Evolutionary conservation across 192 early-diverging fungal species (phyloP), one percentile per base, ranked within the genome.

Genomic region (Umbelopsis vinacea): DNA sequence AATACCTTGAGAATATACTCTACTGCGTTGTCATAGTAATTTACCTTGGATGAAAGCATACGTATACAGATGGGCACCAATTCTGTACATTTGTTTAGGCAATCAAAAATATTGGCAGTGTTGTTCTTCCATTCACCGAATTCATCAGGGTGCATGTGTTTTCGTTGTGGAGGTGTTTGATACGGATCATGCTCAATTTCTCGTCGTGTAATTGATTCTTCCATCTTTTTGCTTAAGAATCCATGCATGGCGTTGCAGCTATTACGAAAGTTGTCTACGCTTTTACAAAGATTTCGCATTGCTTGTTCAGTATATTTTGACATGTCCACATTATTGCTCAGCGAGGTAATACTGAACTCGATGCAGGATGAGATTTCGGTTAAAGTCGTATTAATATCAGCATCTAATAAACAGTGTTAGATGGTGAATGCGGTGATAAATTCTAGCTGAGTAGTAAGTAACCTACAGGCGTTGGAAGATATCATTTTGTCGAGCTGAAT

Each of bases 401-500:
- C n/a, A 70, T 66, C 74, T 75, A 33, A 0, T 46, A 67, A 17
- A 15, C 26, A 33, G n/a, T 29, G 5, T 23, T 22, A 45, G 40
- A 43, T 43, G 11, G 2, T 14, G n/a, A 11, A 33, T 46, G 26
- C 2, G 48, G 50, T 50, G 23, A 38, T 2, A 23, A 0, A 12
- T 17, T 17, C 48, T 6, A 17, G 48, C 15, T 17, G 5, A 2
- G 48, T 50, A 71, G 47, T 33, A 22, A 2, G 40, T 43, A 55
- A 46, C 73, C 35, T 75, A 75, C 74, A 70, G 23, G 45, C 69
- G 21, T 75, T 29, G n/a, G 69, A 46, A 12, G 29, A 33, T 7
- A 70, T 50, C 35, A 75, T 70, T 14, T 70, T 75, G 29, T 75
- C 68, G 21, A 75, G 69, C 33, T 75, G 74, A 37, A 70, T 54